Base-by-base conservation (phyloP, 371 early-diverging fungal species). In the Mucor saturninus region DNA sequence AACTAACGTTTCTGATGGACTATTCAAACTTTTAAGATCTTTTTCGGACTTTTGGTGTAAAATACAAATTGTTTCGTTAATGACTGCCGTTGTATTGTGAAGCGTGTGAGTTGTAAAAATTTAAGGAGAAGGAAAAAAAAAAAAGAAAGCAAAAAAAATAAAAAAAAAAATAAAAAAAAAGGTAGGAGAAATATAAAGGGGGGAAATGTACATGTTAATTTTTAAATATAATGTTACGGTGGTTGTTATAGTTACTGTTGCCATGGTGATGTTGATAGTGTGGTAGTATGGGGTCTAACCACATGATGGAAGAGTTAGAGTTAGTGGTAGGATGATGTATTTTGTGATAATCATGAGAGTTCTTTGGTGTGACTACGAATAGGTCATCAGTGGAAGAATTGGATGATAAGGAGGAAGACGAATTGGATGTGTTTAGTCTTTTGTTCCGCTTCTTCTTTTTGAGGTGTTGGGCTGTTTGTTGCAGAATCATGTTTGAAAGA, bases 331-430 rank as follows among this genome's bases (percentile, higher is more conserved):
- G 6, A 42, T 42, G 6, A 42, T 14, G 31, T 10, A 30, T 28
- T 50, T 50, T 50, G 30, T 29, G 31, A 35, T 30, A 14, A 9
- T 35, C 32, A n/a, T 37, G 15, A 53, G 8, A 5, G 35, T 49
- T 49, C 11, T 48, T 59, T 59, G 59, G 59, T 28, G 59, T 59
- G n/a, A 57, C 57, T 32, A 57, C 46, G 2, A 49, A n/a, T 10
- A 48, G 35, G 10, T 59, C 59, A n/a, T 48, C 37, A 2, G 37
- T 35, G 3, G 59, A 59, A 28, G 37, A 26, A 2, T 26, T 35
- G 3, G 59, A 59, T 13, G 37, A 26, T 7, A 38, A 49, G 2
- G 59, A 59, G 9, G 59, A 45, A 4, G 37, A 46, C 3, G 57
- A 57, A 11, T 11, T 11, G 14, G 57, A 57, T 8, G 57, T 46